Conservation (phyloP, 345 rosid species). For the Erysimum cheiranthoides region DNA sequence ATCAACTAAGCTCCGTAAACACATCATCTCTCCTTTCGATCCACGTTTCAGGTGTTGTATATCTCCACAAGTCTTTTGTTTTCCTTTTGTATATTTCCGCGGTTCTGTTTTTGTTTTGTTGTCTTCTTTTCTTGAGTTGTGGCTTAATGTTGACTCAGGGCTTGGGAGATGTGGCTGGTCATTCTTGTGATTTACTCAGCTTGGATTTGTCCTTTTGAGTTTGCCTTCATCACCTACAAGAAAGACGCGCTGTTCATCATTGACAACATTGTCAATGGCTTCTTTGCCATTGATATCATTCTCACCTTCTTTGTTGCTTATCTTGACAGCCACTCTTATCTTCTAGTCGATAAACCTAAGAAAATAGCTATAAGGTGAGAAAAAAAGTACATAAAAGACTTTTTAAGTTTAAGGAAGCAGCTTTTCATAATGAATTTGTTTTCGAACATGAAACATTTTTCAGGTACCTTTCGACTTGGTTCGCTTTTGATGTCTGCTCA, state of each 20-base stretch:
- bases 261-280: constrained; percentile 88
- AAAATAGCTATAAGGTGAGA: constrained; percentile 77
- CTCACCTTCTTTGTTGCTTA: constrained; percentile 95
- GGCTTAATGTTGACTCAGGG: constrained; percentile 63
- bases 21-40: constrained; percentile 81
- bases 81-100: neutral
- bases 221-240: constrained; percentile 78
- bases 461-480: constrained; percentile 88
- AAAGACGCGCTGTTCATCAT: constrained; percentile 71
- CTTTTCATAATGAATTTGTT: constrained; percentile 3
- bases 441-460: neutral
- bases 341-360: constrained; percentile 81
- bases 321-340: constrained; percentile 73
- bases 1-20: constrained; percentile 75
- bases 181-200: constrained; percentile 92
- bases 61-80: constrained; percentile 26
- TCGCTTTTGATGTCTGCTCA: constrained; percentile 85
- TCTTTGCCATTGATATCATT: constrained; percentile 86
- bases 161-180: constrained; percentile 94
- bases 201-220: constrained; percentile 94
- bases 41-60: constrained; percentile 75
- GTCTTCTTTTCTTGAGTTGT: constrained; percentile 8
- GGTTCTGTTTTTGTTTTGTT: constrained; percentile 11
- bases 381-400: constrained; percentile 1
- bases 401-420: neutral